Conservation (phyloP, 441 rosid genomes). For the Gossypium gossypioides region DNA sequence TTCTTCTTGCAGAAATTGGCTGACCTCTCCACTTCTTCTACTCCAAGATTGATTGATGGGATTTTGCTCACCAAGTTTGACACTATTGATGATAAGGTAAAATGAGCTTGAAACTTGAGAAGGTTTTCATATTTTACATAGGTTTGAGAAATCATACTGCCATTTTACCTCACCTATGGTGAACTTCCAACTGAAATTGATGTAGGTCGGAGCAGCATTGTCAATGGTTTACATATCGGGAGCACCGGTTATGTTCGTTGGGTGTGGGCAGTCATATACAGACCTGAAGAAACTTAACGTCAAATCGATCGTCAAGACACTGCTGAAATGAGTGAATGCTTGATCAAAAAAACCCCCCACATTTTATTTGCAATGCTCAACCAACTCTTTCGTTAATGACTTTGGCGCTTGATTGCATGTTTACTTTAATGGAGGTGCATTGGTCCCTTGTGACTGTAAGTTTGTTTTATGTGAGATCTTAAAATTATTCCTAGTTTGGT, state of each 20-base stretch:
- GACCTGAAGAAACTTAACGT: slow-evolving; percentile 87
- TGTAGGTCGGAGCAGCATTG: slow-evolving; percentile 90
- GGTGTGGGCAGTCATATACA: slow-evolving; percentile 89
- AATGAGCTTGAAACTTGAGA: not conserved
- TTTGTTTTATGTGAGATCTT: not conserved
- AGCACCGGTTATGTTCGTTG: slow-evolving; percentile 91
- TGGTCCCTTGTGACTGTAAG: not conserved
- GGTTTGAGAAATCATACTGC: not conserved
- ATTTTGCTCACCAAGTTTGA: slow-evolving; percentile 89
- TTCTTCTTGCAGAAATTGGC: slow-evolving; percentile 60
- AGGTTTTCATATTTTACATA: not conserved
- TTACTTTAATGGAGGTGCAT: not conserved
- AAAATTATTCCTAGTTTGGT: not conserved
- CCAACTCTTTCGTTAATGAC: not conserved
- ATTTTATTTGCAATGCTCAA: slow-evolving; percentile 13
- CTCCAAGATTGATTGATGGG: slow-evolving; percentile 76
- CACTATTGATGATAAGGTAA: slow-evolving; percentile 95
- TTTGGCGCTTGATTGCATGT: not conserved
- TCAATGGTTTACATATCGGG: slow-evolving; percentile 95
- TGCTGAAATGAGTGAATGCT: slow-evolving; percentile 50
- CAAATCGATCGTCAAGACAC: slow-evolving; percentile 78
- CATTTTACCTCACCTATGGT: not conserved
- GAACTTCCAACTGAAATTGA: slow-evolving; percentile 1
- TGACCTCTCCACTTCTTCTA: slow-evolving; percentile 65
- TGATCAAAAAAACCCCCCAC: not conserved